Base-by-base conservation (phyloP, 73 alveolate species). In the Symbiodinium pilosum region DNA sequence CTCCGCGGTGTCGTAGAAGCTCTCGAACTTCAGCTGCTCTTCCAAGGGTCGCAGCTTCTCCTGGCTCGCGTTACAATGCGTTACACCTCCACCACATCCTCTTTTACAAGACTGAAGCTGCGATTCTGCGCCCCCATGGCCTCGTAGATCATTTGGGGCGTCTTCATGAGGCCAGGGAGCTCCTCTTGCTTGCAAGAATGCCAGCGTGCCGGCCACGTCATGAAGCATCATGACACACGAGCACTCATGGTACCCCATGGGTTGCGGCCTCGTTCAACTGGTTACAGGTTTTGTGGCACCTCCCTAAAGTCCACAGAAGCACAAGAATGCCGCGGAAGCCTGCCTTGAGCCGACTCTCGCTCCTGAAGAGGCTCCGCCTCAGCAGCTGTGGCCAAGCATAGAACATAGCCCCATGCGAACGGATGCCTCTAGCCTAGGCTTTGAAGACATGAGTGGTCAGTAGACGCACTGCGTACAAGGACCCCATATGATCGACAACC, bases 11-110 rank as follows among this genome's bases (percentile, higher is more conserved):
- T 91, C 96, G 20, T 91, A 91, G 54, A 91, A 91, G 42, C 54
- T 83, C 88, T 69, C 87, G 34, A 91, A 91, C 40, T 91, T 87
- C 75, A 91, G 52, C 36, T 91, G 75, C 30, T 69, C 52, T 32
- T 91, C 96, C 96, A 91, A 26, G 12, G 96, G 96, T 21, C 38
- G 88, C 81, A 91, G 77, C 96, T 91, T 91, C 81, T 85, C 84
- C 96, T 91, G 85, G 44, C 44, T 14, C 77, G 77, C 8, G n/a
- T 52, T 52, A 20, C 28, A 20, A 52, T 52, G 28, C 69, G 28
- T 52, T 52, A 9, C n/a, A n/a, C n/a, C n/a, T n/a, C n/a, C n/a
- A n/a, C n/a, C n/a, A n/a, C n/a, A 47, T 9, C 6, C 59, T 6
- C 59, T 47, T 14, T 6, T 6, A 47, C 59, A 47, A 47, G 21